Percentiles rank a stretch among this genome's conserved stretches.
phyloP scores from a whole-genome alignment of 768 basidiomycete genomes.

The Suillus clintonianus region DNA sequence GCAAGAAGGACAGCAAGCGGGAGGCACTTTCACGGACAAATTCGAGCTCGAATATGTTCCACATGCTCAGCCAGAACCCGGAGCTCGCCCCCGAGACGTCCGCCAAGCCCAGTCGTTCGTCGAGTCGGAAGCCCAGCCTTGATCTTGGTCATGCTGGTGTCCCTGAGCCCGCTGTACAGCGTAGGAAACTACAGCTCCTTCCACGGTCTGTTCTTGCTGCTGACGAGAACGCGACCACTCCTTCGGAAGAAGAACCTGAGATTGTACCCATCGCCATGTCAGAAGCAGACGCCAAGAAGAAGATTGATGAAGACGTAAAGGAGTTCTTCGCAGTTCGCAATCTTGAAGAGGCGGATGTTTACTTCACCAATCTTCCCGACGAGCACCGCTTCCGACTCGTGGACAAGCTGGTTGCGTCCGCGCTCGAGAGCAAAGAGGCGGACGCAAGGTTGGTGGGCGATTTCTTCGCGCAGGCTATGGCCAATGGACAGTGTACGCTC shows the following conservation, averaged over 20 bases:
- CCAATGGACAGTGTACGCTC: conserved; percentile 59
- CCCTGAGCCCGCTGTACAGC: conserved; percentile 52
- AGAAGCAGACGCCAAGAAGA: conserved; percentile 70
- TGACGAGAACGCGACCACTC: conserved; percentile 45
- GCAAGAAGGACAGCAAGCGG: conserved; percentile 69
- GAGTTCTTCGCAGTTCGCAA: conserved; percentile 87
- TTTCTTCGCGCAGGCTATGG: conserved; percentile 65
- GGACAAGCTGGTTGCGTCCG: conserved; percentile 70
- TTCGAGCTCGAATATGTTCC: conserved; percentile 86
- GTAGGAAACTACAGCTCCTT: conserved; percentile 72
- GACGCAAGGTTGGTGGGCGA: conserved; percentile 79
- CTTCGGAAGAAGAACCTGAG: conserved; percentile 53
- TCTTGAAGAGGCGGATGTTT: conserved; percentile 84
- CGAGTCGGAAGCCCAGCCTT: conserved; percentile 52
- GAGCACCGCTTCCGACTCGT: conserved; percentile 67
- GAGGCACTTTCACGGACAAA: conserved; percentile 78
- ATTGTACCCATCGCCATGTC: conserved; percentile 50
- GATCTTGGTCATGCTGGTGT: conserved; percentile 48
- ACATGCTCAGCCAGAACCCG: conserved; percentile 69
- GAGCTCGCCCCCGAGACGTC: conserved; percentile 57
- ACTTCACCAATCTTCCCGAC: conserved; percentile 75
- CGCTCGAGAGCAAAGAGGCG: conserved; percentile 79
- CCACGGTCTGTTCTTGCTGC: conserved; percentile 74
- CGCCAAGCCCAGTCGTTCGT: conserved; percentile 52
- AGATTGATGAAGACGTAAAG: conserved; percentile 79